Conservation (phyloP, 345 rosid species). For the Hibiscus trionum region DNA sequence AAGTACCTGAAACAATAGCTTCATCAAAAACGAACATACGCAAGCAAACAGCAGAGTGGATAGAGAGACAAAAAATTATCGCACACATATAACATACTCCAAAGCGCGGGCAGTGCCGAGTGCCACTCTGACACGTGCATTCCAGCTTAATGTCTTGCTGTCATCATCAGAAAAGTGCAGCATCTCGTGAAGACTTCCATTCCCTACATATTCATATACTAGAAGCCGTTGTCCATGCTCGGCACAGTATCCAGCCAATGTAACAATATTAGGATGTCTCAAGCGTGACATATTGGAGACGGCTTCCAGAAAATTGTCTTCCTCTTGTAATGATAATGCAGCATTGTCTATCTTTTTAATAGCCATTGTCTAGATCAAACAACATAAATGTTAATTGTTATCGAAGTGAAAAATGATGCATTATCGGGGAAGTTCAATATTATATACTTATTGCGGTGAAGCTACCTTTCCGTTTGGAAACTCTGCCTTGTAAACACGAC, state of each 20-base stretch:
- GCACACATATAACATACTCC: slow-evolving; percentile 58
- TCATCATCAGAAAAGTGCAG: slow-evolving; percentile 75
- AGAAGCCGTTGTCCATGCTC: slow-evolving; percentile 97
- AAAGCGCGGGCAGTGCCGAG: slow-evolving; percentile 95
- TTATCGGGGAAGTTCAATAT: neutral
- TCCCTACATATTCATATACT: slow-evolving; percentile 70
- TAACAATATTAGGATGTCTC: slow-evolving; percentile 87
- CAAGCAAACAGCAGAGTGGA: neutral
- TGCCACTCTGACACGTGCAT: slow-evolving; percentile 95
- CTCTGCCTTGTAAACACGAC: slow-evolving; percentile 94
- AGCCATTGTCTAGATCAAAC: slow-evolving; percentile 55
- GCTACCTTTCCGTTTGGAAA: slow-evolving; percentile 82
- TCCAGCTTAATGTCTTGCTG: slow-evolving; percentile 69
- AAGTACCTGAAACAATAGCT: slow-evolving; percentile 53
- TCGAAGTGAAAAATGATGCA: neutral
- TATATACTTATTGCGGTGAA: neutral
- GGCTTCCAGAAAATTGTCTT: slow-evolving; percentile 87
- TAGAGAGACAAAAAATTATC: slow-evolving; percentile 7
- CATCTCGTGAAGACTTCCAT: slow-evolving; percentile 79
- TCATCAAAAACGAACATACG: slow-evolving; percentile 9
- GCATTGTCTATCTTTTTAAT: slow-evolving; percentile 92
- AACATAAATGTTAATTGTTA: slow-evolving; percentile 9
- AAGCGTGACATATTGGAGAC: slow-evolving; percentile 87
- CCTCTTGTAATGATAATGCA: slow-evolving; percentile 84
- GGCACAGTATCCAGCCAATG: slow-evolving; percentile 76